Percentiles rank a stretch among this genome's conserved stretches.
phyloP scores from a whole-genome alignment of 208 protist species.

The Crithidia acanthocephali region DNA sequence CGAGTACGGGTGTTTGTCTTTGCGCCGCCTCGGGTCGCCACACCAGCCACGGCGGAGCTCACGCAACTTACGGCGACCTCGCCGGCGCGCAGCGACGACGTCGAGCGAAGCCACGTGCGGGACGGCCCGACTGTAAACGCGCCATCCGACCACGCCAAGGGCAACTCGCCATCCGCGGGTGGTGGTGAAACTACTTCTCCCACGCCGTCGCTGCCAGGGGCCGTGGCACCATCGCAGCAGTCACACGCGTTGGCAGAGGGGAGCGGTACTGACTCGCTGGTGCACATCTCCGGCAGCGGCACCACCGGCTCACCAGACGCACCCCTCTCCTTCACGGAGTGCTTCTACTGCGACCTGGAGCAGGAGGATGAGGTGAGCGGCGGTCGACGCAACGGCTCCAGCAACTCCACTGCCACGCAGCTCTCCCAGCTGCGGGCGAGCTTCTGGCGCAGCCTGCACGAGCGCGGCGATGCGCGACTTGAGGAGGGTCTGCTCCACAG shows the following conservation, averaged over 20 bases:
- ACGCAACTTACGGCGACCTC: not conserved
- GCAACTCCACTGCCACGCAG: slow-evolving; percentile 25
- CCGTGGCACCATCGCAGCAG: not conserved
- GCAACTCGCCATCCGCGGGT: not conserved
- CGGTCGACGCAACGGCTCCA: slow-evolving; percentile 18
- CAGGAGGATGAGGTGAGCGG: slow-evolving; percentile 1
- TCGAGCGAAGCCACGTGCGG: not conserved
- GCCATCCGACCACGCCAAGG: not conserved
- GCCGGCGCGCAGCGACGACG: slow-evolving; percentile 5
- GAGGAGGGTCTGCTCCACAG: slow-evolving; percentile 17
- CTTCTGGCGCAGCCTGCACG: slow-evolving; percentile 27
- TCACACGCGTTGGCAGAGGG: not conserved
- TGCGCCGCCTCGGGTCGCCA: slow-evolving; percentile 9
- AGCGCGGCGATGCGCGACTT: slow-evolving; percentile 1
- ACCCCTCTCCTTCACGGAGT: slow-evolving; percentile 28
- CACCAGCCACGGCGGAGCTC: slow-evolving; percentile 11
- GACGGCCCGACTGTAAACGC: not conserved
- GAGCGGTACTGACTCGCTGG: slow-evolving; percentile 5
- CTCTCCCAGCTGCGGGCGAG: slow-evolving; percentile 27
- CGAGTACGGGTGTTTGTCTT: slow-evolving; percentile 22
- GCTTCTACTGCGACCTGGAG: slow-evolving; percentile 13
- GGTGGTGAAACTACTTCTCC: not conserved
- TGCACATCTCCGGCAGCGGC: slow-evolving; percentile 8
- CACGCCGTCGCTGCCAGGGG: not conserved
- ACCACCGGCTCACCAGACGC: slow-evolving; percentile 22